Evolutionary conservation across 345 rosid species (phyloP).

Genomic region (Camelina hispida): DNA sequence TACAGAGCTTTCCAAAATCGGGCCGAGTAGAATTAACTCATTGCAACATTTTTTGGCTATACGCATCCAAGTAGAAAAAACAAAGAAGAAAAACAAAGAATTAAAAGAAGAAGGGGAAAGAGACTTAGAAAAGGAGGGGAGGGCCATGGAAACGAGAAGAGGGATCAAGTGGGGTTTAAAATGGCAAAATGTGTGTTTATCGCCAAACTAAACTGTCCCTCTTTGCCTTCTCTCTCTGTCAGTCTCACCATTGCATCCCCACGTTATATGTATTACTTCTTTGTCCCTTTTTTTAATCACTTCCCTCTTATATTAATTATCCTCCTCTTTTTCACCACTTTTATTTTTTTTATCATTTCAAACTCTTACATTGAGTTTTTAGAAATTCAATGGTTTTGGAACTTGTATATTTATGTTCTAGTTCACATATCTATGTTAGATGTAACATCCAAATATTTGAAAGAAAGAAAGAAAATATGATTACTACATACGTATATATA

Average conservation of each 20-base stretch:
- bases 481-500: too few relatives aligned
- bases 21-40: conserved; percentile 22
- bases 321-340: background rate
- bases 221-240: conserved; percentile 45
- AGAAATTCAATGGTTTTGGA: conserved; percentile 5
- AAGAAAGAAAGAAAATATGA: too few relatives aligned
- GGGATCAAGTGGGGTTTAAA: conserved; percentile 49
- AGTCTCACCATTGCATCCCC: conserved; percentile 47
- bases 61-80: conserved; percentile 22
- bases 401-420: background rate
- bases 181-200: conserved; percentile 46
- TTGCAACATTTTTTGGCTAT: conserved; percentile 26
- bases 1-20: conserved; percentile 31
- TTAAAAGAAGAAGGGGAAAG: conserved; percentile 34
- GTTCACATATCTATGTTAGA: conserved; percentile 1
- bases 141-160: conserved; percentile 36
- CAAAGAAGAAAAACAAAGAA: conserved; percentile 25
- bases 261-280: conserved; percentile 41
- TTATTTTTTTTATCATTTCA: background rate
- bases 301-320: conserved; percentile 3
- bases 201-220: conserved; percentile 47
- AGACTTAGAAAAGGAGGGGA: conserved; percentile 39
- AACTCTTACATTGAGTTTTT: background rate
- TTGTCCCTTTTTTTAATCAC: conserved; percentile 32
- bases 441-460: background rate